Conservation (phyloP, 1,284 basidiomycete genomes). For the Leccinum proliferum region DNA sequence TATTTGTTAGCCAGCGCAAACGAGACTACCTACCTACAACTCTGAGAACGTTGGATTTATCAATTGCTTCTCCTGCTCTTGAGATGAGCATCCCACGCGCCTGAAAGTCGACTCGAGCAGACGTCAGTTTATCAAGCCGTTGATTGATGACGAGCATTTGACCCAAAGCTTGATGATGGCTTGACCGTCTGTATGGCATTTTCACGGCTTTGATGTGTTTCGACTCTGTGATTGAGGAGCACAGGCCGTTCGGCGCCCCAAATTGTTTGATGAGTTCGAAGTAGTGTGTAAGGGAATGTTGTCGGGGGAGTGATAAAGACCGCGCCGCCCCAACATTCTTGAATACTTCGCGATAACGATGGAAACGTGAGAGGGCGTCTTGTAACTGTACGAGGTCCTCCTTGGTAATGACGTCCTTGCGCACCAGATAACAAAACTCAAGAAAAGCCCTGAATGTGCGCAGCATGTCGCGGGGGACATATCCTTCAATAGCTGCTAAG, state of each 20-base stretch:
- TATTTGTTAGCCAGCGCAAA: background rate
- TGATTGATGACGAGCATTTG: no score
- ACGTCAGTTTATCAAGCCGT: background rate
- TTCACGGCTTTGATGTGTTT: background rate
- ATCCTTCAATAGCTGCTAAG: background rate
- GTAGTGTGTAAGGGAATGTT: background rate
- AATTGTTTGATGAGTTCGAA: background rate
- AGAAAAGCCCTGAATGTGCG: background rate
- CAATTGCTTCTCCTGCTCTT: background rate
- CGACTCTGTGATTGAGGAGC: background rate
- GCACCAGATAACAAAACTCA: background rate
- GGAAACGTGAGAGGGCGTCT: background rate
- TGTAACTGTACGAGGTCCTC: background rate
- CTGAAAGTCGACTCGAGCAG: background rate
- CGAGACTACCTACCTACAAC: background rate
- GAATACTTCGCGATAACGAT: background rate
- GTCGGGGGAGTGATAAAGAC: background rate
- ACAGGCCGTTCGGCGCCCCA: background rate
- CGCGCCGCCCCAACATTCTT: background rate
- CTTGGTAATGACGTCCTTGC: background rate
- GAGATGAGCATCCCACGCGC: background rate
- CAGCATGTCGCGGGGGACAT: background rate
- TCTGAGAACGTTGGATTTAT: no score
- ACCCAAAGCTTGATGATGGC: background rate
- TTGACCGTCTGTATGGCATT: background rate